Percentiles rank a stretch among this genome's conserved stretches.
These are phyloP conservation scores for Macroventuria anomochaeta DNA, from an alignment of 2,329 filamentous ascomycete genomes.

Conservation along the genomic window DNA sequence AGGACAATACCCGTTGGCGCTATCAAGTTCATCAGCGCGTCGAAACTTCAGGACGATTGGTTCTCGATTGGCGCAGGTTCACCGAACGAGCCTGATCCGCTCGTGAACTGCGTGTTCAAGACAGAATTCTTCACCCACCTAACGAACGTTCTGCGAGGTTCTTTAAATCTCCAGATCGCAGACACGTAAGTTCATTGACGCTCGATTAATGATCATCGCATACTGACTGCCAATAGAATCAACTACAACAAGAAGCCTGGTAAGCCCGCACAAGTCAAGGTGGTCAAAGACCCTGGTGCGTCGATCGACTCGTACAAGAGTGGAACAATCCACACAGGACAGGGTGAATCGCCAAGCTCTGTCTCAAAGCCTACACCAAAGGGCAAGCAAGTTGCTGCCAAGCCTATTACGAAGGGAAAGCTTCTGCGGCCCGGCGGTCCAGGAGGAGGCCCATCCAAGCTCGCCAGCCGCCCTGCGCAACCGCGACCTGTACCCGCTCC, in stretches of 20 bases:
- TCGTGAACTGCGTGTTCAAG: constrained; percentile 92
- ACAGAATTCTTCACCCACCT: constrained; percentile 97
- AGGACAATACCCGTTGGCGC: constrained; percentile 81
- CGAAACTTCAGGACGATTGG: constrained; percentile 91
- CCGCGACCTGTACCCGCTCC: constrained; percentile 43
- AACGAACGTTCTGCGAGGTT: constrained; percentile 77
- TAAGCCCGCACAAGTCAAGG: constrained; percentile 88
- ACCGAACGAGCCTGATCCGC: constrained; percentile 88
- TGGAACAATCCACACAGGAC: constrained; percentile 83
- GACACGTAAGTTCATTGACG: constrained; percentile 60
- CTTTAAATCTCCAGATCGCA: constrained; percentile 81
- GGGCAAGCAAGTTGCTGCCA: constrained; percentile 82
- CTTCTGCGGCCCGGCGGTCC: constrained; percentile 91
- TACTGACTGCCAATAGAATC: constrained; percentile 60
- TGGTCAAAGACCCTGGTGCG: constrained; percentile 80
- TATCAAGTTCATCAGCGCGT: constrained; percentile 86
- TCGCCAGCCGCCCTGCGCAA: constrained; percentile 60
- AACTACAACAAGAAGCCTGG: constrained; percentile 98
- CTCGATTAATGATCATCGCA: neutral
- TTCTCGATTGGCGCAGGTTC: constrained; percentile 92
- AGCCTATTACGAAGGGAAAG: constrained; percentile 92
- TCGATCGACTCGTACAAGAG: constrained; percentile 91
- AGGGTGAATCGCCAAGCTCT: constrained; percentile 83
- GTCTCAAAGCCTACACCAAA: constrained; percentile 84
- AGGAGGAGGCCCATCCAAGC: constrained; percentile 76